Evolutionary conservation across 208 protist genomes (phyloP).

Genomic region (Leishmania mexicana): DNA sequence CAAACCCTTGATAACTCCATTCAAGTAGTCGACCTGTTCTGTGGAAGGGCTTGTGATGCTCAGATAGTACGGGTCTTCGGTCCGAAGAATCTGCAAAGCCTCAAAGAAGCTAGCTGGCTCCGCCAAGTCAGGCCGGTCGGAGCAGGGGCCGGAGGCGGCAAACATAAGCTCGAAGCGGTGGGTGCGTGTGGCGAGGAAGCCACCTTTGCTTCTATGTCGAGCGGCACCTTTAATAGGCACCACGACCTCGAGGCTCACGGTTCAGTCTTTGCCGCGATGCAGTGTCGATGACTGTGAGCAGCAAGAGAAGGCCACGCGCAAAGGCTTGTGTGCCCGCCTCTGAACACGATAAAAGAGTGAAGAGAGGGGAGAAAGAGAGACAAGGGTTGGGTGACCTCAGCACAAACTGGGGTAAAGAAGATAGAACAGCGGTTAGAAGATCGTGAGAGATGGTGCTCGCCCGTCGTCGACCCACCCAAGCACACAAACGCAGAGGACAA

Average conservation of each 20-base stretch:
- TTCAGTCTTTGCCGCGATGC: neutral
- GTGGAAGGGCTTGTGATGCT: conserved; percentile 47
- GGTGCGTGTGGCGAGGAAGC: neutral
- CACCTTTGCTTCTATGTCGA: neutral
- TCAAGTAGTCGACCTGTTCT: conserved; percentile 57
- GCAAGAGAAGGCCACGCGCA: neutral
- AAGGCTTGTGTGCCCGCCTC: neutral
- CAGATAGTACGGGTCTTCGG: conserved; percentile 37
- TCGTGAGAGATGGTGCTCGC: neutral
- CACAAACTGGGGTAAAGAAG: neutral
- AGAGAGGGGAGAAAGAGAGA: neutral
- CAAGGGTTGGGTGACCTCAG: neutral
- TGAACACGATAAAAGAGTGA: neutral
- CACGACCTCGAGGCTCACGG: neutral
- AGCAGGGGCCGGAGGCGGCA: neutral
- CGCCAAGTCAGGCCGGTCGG: neutral
- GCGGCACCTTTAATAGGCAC: neutral
- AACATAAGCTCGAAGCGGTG: neutral
- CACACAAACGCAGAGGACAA: neutral
- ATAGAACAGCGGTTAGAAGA: neutral
- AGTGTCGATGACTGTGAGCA: neutral
- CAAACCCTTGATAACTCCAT: conserved; percentile 44
- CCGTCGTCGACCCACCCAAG: neutral
- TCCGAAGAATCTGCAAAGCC: conserved; percentile 23
- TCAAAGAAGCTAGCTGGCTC: conserved; percentile 18